These are phyloP conservation scores for Phellopilus nigrolimitatus DNA, from an alignment of 1,284 basidiomycete species.

Conservation along the genomic window DNA sequence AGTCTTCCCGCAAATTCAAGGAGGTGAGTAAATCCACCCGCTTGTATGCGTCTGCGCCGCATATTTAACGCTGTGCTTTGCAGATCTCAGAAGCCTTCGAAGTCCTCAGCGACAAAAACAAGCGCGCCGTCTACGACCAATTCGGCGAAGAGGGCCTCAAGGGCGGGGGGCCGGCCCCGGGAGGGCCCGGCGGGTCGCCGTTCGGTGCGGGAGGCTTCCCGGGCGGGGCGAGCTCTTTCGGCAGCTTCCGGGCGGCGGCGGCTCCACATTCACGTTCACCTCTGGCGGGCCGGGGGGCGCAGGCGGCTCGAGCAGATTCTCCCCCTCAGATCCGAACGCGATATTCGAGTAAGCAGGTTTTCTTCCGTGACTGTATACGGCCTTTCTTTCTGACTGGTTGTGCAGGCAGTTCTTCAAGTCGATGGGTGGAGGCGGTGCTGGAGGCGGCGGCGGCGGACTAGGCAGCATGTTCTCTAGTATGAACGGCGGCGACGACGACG, in stretches of 20 bases:
- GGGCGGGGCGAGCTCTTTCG: constrained; percentile 39
- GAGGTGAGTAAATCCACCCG: constrained; percentile 47
- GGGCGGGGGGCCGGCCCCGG: constrained; percentile 50
- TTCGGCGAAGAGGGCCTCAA: constrained; percentile 97
- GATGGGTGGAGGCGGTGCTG: constrained; percentile 33
- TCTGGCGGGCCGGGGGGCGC: constrained; percentile 43
- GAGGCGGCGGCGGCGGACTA: constrained; percentile 29
- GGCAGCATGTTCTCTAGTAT: constrained; percentile 35
- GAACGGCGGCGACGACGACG: constrained; percentile 47
- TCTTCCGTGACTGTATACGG: background rate
- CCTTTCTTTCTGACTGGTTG: constrained; percentile 24
- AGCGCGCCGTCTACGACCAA: constrained; percentile 91
- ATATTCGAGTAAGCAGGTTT: constrained; percentile 84
- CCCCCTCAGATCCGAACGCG: constrained; percentile 81
- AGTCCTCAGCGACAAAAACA: constrained; percentile 91
- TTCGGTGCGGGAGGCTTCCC: constrained; percentile 43
- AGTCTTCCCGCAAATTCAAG: constrained; percentile 89
- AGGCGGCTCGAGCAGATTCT: constrained; percentile 49
- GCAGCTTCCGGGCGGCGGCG: constrained; percentile 49
- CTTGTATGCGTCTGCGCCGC: no score
- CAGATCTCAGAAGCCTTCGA: constrained; percentile 96
- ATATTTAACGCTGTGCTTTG: no score
- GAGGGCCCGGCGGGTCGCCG: constrained; percentile 41
- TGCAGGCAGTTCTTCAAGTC: constrained; percentile 64
- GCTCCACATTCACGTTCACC: constrained; percentile 57